Evolutionary conservation across 768 basidiomycete genomes (phyloP).

Genomic region (Daedaleopsis sinensis): DNA sequence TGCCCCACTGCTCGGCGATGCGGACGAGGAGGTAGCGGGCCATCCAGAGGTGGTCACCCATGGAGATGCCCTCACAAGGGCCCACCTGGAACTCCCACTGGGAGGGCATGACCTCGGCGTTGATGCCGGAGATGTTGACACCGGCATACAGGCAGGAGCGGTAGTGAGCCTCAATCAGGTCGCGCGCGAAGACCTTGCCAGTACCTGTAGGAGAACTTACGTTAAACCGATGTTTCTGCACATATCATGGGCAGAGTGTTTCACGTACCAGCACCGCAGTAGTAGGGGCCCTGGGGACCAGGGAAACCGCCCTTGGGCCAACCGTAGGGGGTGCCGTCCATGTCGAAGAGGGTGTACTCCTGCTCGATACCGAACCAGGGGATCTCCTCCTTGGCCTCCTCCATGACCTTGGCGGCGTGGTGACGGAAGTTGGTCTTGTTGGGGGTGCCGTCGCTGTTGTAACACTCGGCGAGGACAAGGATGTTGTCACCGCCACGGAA

Average conservation of each 20-base stretch:
- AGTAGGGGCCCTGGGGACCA: conserved; percentile 98
- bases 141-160: conserved; percentile 94
- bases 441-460: conserved; percentile 98
- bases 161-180: conserved; percentile 99
- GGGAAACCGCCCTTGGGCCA: conserved; percentile 99
- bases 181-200: conserved; percentile 97
- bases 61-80: conserved; percentile 94
- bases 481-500: conserved; percentile 99
- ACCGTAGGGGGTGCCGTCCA: conserved; percentile 86
- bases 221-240: conserved; percentile 3
- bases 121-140: conserved; percentile 98
- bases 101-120: conserved; percentile 99
- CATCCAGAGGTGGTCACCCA: conserved; percentile 99
- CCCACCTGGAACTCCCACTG: conserved; percentile 99
- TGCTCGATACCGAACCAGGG: conserved; percentile 99
- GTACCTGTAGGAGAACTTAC: conserved; percentile 57
- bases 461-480: conserved; percentile 94
- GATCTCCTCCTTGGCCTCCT: conserved; percentile 72
- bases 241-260: not conserved
- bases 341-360: conserved; percentile 97
- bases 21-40: conserved; percentile 95
- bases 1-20: conserved; percentile 95
- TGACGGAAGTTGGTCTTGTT: conserved; percentile 97
- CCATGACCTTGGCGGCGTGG: conserved; percentile 94
- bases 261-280: conserved; percentile 93